phyloP scores from a whole-genome alignment of 768 basidiomycete genomes.

The Exidia glandulosa region DNA sequence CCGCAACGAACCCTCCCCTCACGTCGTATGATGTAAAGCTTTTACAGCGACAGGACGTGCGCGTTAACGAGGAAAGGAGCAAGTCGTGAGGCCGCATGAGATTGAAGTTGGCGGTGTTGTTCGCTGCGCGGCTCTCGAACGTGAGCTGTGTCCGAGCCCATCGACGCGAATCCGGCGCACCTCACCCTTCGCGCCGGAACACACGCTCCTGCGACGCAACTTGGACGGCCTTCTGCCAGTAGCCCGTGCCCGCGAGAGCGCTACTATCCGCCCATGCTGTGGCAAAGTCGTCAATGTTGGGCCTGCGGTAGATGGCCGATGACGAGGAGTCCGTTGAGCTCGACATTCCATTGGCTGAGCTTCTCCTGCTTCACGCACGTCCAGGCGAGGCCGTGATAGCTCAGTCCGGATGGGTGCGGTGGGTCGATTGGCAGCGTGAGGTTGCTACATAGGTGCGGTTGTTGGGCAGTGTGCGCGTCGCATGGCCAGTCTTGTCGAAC shows the following conservation, averaged over 20 bases:
- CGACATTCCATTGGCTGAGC: conserved; percentile 1
- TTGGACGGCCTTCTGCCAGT: neutral
- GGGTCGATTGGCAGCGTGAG: neutral
- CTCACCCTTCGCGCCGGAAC: no score
- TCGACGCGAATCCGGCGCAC: no score
- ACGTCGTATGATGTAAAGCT: no score
- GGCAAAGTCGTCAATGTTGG: conserved; percentile 10
- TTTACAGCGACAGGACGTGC: no score
- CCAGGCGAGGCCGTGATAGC: conserved; percentile 3
- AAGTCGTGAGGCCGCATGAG: no score
- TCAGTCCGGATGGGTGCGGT: conserved; percentile 4
- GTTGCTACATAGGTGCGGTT: neutral
- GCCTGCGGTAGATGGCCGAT: conserved; percentile 5
- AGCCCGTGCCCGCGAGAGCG: conserved; percentile 6
- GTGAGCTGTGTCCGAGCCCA: no score
- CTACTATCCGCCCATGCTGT: conserved; percentile 13
- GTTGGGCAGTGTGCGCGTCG: neutral
- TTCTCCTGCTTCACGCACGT: neutral
- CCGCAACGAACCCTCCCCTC: no score
- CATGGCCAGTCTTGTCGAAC: neutral
- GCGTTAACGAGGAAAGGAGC: no score
- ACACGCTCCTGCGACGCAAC: conserved; percentile 3
- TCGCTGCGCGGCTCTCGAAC: no score
- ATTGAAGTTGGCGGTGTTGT: no score
- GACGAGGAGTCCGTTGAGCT: neutral